Conservation (phyloP, 208 protist species). For the Acanthamoeba royreba region DNA sequence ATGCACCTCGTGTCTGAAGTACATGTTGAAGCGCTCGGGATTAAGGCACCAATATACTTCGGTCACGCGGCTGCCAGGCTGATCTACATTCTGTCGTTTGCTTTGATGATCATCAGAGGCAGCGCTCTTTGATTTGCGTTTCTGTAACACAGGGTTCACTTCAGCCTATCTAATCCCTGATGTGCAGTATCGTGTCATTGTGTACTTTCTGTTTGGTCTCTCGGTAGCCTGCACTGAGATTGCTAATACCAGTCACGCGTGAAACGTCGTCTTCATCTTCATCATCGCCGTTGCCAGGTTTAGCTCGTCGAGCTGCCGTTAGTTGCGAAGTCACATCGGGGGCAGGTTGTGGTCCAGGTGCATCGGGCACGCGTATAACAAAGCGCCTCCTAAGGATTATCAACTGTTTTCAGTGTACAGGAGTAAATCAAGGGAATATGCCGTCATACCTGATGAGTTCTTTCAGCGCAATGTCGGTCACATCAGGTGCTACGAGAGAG, state of each 20-base stretch:
- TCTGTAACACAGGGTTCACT: neutral
- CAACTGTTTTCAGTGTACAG: neutral
- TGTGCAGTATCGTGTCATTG: neutral
- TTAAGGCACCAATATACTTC: conserved; percentile 34
- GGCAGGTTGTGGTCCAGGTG: neutral
- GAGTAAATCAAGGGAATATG: neutral
- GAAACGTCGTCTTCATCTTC: neutral
- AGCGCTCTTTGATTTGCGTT: neutral
- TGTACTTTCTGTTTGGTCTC: neutral
- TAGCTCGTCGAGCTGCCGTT: neutral
- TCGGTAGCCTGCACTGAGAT: conserved; percentile 8
- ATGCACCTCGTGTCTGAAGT: neutral
- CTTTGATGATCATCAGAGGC: neutral
- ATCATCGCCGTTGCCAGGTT: neutral
- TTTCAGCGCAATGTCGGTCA: neutral
- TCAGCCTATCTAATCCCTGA: neutral
- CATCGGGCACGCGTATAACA: neutral
- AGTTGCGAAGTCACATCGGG: neutral
- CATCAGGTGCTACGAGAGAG: neutral
- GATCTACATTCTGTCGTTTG: neutral
- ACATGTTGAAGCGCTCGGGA: conserved; percentile 12
- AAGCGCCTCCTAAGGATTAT: neutral
- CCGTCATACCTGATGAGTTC: neutral
- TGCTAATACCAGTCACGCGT: neutral
- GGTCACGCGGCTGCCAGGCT: neutral